phyloP scores from a whole-genome alignment of 2,329 filamentous ascomycete genomes.

The Aspergillus sp. region DNA sequence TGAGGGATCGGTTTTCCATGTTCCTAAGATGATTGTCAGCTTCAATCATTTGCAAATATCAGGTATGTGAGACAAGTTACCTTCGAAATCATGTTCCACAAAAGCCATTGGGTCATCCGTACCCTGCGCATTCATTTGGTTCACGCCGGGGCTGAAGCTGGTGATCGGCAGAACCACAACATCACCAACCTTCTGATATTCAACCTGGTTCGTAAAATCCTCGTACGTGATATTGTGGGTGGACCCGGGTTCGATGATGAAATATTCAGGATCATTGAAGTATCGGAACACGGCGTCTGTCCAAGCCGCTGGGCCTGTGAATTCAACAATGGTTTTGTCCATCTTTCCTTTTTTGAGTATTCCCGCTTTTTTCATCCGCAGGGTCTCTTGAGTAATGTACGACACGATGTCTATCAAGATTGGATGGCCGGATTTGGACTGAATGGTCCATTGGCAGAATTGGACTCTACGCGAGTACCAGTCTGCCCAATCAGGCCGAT shows the following conservation, averaged over 20 bases:
- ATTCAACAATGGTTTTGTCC: constrained; percentile 81
- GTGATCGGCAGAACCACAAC: constrained; percentile 94
- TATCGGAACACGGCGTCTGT: constrained; percentile 90
- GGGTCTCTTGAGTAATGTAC: constrained; percentile 78
- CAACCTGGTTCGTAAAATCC: constrained; percentile 85
- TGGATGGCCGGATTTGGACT: constrained; percentile 90
- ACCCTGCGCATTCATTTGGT: constrained; percentile 88
- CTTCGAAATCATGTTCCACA: constrained; percentile 95
- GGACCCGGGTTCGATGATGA: constrained; percentile 68
- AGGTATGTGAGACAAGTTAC: constrained; percentile 45
- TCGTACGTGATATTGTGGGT: constrained; percentile 75
- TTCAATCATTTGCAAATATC: background rate
- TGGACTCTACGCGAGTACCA: constrained; percentile 97
- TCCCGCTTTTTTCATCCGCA: constrained; percentile 69
- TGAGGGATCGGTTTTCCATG: constrained; percentile 40
- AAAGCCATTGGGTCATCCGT: constrained; percentile 93
- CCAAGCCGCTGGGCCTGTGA: constrained; percentile 92
- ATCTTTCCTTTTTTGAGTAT: constrained; percentile 60
- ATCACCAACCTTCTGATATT: constrained; percentile 84
- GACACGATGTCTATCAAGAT: constrained; percentile 84
- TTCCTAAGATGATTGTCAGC: constrained; percentile 26
- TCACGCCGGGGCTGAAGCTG: constrained; percentile 91
- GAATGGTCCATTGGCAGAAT: constrained; percentile 99
- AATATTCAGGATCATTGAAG: constrained; percentile 88
- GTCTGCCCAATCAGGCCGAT: constrained; percentile 85